Evolutionary conservation across 495 filamentous ascomycete species (phyloP), one percentile per base, ranked within the genome.

Genomic region (Hypoxylon fuscum): DNA sequence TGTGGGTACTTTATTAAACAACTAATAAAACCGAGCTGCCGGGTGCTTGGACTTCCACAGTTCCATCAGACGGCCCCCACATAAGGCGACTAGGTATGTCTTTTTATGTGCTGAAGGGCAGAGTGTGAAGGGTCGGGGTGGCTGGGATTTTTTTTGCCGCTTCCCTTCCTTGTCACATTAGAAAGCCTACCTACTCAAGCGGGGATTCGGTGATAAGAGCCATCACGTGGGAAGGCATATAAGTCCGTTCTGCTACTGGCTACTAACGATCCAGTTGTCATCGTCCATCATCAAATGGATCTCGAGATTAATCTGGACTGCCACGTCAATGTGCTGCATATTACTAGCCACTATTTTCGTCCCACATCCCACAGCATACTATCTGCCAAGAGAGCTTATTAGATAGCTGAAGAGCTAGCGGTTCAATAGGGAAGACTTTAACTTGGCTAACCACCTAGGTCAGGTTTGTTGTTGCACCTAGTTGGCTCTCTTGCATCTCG

Each of bases 291-390:
- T 49, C 57, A 54, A 66, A 61, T 62, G 57, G 63, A 66, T 66
- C 63, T 66, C 17, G 12, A 52, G 38, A 58, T 62, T 58, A 61
- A 66, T 66, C 61, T 61, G 52, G 57, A 49, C 43, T 66, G 63
- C 63, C 63, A 66, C 63, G 63, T 66, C 63, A 66, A 66, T 66
- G 20, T 61, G 52, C 56, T 47, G 56, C 46, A 18, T 47, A 35
- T 18, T 53, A 35, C 23, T 53, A 47, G 47, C 61, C 61, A 58
- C 42, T 45, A 46, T 61, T 34, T 43, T 48, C 48, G 35, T 49
- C 56, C 40, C 55, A 59, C 54, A 56, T 56, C 23, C 29, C 31
- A 59, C 21, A 50, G 48, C 53, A 48, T 42, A 17, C 4, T 15
- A 17, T 40, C 41, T 40, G 20, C 43, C 38, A 31, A 20, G 38